Conservation (phyloP, 2,329 filamentous ascomycete species). For the Phyllosticta citribraziliensis region DNA sequence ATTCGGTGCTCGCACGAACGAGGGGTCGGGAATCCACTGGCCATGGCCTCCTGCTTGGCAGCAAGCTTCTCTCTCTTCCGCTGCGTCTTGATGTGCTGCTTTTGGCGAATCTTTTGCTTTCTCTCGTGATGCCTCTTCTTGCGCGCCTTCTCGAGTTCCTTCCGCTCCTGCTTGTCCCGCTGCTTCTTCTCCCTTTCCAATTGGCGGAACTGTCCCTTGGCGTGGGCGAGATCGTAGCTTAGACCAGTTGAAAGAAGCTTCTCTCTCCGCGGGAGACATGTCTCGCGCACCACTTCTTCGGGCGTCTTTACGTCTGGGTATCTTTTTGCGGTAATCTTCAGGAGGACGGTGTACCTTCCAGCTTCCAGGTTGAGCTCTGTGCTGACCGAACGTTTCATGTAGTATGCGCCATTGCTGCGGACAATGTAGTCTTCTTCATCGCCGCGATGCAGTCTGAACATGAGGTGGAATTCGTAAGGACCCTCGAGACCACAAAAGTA, state of each 20-base stretch:
- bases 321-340: constrained; percentile 55
- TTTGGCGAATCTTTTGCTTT: constrained; percentile 26
- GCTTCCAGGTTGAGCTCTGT: constrained; percentile 64
- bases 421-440: constrained; percentile 45
- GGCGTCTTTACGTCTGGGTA: constrained; percentile 34
- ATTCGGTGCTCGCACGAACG: neutral
- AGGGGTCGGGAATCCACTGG: constrained; percentile 13
- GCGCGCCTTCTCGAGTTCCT: constrained; percentile 24
- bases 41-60: neutral
- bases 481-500: constrained; percentile 47
- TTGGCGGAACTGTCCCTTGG: constrained; percentile 47
- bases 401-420: constrained; percentile 44
- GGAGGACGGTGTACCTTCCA: constrained; percentile 62
- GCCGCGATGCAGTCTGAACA: constrained; percentile 49
- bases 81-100: constrained; percentile 27
- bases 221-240: constrained; percentile 60
- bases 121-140: constrained; percentile 29
- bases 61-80: constrained; percentile 25
- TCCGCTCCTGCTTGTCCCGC: constrained; percentile 28
- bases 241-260: constrained; percentile 54
- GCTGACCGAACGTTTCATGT: constrained; percentile 62
- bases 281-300: constrained; percentile 57
- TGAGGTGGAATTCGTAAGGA: constrained; percentile 44
- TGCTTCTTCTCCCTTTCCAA: constrained; percentile 36
- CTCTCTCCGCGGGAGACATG: constrained; percentile 49